Conservation (phyloP, 306 rosid species). For the Adenanthera pavonina region DNA sequence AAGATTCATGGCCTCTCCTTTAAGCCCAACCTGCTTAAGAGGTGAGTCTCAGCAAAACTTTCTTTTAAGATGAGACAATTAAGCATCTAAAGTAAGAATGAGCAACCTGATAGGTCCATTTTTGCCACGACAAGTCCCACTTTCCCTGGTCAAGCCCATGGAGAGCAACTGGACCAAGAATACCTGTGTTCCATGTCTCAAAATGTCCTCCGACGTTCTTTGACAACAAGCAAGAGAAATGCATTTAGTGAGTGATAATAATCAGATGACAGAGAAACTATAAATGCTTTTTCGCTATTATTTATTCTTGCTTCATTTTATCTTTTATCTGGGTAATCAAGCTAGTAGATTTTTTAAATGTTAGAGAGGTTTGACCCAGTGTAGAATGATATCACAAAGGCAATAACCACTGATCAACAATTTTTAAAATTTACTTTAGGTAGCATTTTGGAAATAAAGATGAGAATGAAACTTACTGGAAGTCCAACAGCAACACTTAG, state of each 20-base stretch:
- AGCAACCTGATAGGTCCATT: constrained; percentile 95
- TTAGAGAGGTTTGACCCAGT: constrained; percentile 10
- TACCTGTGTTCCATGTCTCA: constrained; percentile 95
- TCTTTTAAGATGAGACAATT: constrained; percentile 19
- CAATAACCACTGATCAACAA: constrained; percentile 2
- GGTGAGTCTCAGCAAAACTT: constrained; percentile 27
- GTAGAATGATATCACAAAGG: constrained; percentile 16
- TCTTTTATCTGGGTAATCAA: not conserved
- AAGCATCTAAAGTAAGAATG: constrained; percentile 34
- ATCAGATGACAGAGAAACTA: constrained; percentile 9
- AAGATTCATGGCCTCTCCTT: constrained; percentile 97
- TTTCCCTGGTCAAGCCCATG: constrained; percentile 95
- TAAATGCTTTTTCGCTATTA: not conserved
- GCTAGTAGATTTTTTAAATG: constrained; percentile 7
- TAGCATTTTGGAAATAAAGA: constrained; percentile 29
- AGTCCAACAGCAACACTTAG: constrained; percentile 97
- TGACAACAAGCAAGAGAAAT: constrained; percentile 33
- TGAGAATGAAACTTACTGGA: constrained; percentile 68
- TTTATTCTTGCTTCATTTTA: no score
- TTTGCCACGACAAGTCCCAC: constrained; percentile 89
- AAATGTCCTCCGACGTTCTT: constrained; percentile 97
- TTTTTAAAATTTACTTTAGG: constrained; percentile 17
- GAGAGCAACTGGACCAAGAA: constrained; percentile 95
- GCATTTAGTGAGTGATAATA: constrained; percentile 23
- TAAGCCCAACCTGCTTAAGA: constrained; percentile 79